Evolutionary conservation across 1,284 basidiomycete genomes (phyloP).

Genomic region (Fomitopsis schrenkii): DNA sequence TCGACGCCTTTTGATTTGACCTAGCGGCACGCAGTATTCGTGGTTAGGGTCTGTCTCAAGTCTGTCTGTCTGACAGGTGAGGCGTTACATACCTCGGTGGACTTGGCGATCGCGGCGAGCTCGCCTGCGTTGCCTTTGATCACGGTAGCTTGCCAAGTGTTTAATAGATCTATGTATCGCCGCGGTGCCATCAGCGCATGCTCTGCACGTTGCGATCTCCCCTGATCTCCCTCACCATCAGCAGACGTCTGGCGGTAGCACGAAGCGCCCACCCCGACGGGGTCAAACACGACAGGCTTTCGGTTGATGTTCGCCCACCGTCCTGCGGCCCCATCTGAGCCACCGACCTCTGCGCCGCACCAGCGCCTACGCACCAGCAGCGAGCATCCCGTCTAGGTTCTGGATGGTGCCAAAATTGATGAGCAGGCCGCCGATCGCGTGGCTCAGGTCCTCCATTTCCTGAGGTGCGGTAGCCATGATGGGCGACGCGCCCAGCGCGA

Average conservation of each 20-base stretch:
- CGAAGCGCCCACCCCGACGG: constrained; percentile 91
- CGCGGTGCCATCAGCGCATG: neutral
- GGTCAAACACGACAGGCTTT: constrained; percentile 90
- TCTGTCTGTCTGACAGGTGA: neutral
- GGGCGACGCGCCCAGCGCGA: constrained; percentile 87
- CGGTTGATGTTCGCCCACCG: constrained; percentile 63
- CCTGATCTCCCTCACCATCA: constrained; percentile 33
- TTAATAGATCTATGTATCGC: constrained; percentile 57
- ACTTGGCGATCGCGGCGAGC: constrained; percentile 74
- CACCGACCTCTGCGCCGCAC: neutral
- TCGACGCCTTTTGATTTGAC: constrained; percentile 88
- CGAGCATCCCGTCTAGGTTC: constrained; percentile 77
- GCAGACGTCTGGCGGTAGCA: constrained; percentile 62
- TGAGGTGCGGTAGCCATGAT: constrained; percentile 88
- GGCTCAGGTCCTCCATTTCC: constrained; percentile 82
- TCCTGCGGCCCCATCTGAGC: constrained; percentile 29
- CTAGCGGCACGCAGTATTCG: constrained; percentile 27
- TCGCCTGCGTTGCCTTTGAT: constrained; percentile 97
- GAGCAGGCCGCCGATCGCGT: constrained; percentile 68
- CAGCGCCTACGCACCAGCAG: constrained; percentile 51
- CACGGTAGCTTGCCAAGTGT: constrained; percentile 83
- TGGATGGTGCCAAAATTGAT: constrained; percentile 91
- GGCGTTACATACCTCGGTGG: constrained; percentile 53
- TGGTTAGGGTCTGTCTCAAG: neutral
- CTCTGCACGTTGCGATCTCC: neutral